Conservation (phyloP, 2,329 filamentous ascomycete species). For the Fusarium decemcellulare region DNA sequence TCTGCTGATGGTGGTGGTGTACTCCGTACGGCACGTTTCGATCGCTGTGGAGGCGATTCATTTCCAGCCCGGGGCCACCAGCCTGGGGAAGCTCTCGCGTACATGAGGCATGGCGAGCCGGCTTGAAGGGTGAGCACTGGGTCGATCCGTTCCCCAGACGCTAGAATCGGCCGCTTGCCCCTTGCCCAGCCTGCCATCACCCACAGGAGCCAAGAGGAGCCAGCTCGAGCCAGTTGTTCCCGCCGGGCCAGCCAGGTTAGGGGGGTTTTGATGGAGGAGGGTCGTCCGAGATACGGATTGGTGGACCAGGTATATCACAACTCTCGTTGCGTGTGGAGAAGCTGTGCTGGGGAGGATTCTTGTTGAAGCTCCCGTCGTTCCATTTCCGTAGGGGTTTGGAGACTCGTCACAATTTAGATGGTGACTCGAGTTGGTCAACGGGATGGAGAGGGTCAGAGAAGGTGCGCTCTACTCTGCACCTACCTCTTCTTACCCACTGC, state of each 20-base stretch:
- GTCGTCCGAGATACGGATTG: slow-evolving; percentile 28
- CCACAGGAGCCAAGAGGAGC: slow-evolving; percentile 29
- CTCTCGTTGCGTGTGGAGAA: slow-evolving; percentile 38
- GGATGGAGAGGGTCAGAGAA: background rate
- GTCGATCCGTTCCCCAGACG: slow-evolving; percentile 4
- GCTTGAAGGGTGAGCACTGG: slow-evolving; percentile 2
- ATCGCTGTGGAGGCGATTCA: slow-evolving; percentile 18
- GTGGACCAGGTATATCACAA: slow-evolving; percentile 30
- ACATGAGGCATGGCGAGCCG: background rate
- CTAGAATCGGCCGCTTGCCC: slow-evolving; percentile 7
- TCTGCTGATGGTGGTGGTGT: slow-evolving; percentile 35
- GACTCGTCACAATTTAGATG: slow-evolving; percentile 1
- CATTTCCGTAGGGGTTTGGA: slow-evolving; percentile 3
- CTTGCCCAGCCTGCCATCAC: slow-evolving; percentile 21
- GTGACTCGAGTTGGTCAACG: background rate
- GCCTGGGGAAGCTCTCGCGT: slow-evolving; percentile 23
- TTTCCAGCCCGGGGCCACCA: slow-evolving; percentile 26
- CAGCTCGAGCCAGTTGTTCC: slow-evolving; percentile 37
- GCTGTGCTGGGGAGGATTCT: slow-evolving; percentile 21
- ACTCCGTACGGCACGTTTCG: slow-evolving; percentile 1
- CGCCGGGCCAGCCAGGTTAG: slow-evolving; percentile 27
- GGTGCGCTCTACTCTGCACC: background rate
- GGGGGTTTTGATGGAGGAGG: slow-evolving; percentile 35
- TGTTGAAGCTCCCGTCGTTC: slow-evolving; percentile 5
- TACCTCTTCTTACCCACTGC: too few relatives aligned